Conservation (phyloP, 1,284 basidiomycete genomes). For the Malassezia caprae region DNA sequence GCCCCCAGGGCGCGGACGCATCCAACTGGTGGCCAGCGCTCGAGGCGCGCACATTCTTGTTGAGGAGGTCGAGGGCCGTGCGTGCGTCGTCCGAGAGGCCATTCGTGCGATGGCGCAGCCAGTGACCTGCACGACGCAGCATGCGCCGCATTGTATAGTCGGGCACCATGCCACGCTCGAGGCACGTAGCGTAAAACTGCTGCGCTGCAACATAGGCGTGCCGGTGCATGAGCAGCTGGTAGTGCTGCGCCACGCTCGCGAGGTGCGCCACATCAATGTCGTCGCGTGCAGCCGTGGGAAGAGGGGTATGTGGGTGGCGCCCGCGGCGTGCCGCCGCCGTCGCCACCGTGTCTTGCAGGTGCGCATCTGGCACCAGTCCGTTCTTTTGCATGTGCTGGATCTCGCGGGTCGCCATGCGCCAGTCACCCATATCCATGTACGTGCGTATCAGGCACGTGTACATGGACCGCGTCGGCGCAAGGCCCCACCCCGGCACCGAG, state of each 20-base stretch:
- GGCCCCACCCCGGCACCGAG: constrained; percentile 5
- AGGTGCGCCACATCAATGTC: neutral
- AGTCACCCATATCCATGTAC: constrained; percentile 2
- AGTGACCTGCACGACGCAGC: constrained; percentile 12
- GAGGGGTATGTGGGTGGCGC: neutral
- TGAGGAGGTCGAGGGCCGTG: constrained; percentile 2
- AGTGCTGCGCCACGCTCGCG: constrained; percentile 7
- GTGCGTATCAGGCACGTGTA: constrained; percentile 2
- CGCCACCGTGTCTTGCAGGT: constrained; percentile 3
- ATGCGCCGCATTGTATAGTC: constrained; percentile 11
- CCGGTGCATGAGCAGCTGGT: constrained; percentile 6
- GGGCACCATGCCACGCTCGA: constrained; percentile 7
- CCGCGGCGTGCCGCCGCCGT: neutral
- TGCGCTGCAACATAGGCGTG: constrained; percentile 8
- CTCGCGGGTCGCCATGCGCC: constrained; percentile 7
- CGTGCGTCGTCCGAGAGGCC: neutral
- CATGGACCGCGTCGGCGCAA: constrained; percentile 7
- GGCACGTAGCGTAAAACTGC: constrained; percentile 9
- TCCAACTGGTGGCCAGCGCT: neutral
- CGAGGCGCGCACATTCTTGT: neutral
- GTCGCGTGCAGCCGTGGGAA: neutral
- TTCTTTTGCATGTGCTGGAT: constrained; percentile 1
- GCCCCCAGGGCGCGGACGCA: neutral
- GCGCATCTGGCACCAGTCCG: neutral
- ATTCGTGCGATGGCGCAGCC: neutral